phyloP scores from a whole-genome alignment of 2,329 filamentous ascomycete species.

The Basipetospora chlamydospora region DNA sequence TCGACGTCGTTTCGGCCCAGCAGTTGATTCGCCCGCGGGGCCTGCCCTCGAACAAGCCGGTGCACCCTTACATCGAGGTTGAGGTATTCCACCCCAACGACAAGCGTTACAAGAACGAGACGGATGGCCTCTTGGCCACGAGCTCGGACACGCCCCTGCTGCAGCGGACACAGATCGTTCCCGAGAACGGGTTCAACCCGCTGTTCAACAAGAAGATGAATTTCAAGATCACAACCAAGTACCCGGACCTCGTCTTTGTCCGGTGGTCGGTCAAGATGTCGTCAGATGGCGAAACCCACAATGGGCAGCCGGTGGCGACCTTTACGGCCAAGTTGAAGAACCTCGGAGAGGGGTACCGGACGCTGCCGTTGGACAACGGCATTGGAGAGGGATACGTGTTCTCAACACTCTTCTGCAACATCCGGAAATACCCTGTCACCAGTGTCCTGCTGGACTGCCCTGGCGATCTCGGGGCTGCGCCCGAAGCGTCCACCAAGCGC shows the following conservation, averaged over 20 bases:
- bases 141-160: constrained; percentile 49
- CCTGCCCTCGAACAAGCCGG: constrained; percentile 38
- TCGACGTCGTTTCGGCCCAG: constrained; percentile 86
- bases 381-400: constrained; percentile 90
- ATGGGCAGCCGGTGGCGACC: constrained; percentile 59
- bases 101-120: constrained; percentile 74
- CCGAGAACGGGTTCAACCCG: constrained; percentile 88
- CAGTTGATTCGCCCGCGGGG: constrained; percentile 73
- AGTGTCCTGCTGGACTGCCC: constrained; percentile 40
- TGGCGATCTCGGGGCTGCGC: constrained; percentile 17
- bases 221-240: constrained; percentile 81
- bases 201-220: constrained; percentile 67
- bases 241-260: constrained; percentile 84
- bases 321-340: constrained; percentile 88
- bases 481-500: constrained; percentile 26
- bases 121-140: constrained; percentile 38
- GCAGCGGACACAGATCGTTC: constrained; percentile 64
- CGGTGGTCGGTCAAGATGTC: constrained; percentile 87
- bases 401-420: constrained; percentile 83
- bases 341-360: constrained; percentile 83
- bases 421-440: constrained; percentile 49
- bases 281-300: constrained; percentile 56
- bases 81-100: constrained; percentile 92
- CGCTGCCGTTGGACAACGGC: constrained; percentile 74
- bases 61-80: constrained; percentile 90